Percentiles rank a stretch among this genome's conserved stretches.
These are phyloP conservation scores for Capronia americana DNA, from an alignment of 2,329 filamentous ascomycete species.

Conservation along the genomic window DNA sequence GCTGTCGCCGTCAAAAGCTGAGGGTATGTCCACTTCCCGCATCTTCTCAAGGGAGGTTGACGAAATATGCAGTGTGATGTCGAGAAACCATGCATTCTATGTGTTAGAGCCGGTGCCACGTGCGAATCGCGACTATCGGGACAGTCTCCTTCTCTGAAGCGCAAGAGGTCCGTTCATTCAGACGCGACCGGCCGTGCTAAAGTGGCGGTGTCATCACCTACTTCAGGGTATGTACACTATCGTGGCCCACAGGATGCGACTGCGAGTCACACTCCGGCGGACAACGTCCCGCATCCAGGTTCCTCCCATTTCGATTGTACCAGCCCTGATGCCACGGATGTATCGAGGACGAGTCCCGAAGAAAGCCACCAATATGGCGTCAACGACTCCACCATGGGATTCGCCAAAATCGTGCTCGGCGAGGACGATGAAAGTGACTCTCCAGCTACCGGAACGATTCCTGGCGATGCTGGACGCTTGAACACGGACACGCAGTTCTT, in stretches of 20 bases:
- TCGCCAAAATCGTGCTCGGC: conserved; percentile 25
- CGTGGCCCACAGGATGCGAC: background rate
- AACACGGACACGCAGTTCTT: conserved; percentile 8
- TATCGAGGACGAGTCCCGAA: conserved; percentile 18
- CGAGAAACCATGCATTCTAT: conserved; percentile 26
- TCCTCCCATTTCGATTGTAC: conserved; percentile 6
- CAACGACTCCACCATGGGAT: conserved; percentile 26
- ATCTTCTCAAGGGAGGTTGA: background rate
- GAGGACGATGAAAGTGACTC: conserved; percentile 25
- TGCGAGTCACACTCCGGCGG: background rate
- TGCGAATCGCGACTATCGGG: conserved; percentile 17
- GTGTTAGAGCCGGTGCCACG: conserved; percentile 21
- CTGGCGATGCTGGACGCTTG: conserved; percentile 12
- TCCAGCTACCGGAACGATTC: conserved; percentile 15
- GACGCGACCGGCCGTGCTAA: background rate
- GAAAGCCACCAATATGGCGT: conserved; percentile 25
- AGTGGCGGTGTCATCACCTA: background rate
- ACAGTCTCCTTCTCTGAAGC: conserved; percentile 16
- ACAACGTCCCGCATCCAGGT: background rate
- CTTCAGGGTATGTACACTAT: conserved; percentile 6
- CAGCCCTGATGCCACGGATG: conserved; percentile 9
- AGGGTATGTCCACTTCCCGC: conserved; percentile 8
- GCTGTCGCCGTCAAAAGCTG: conserved; percentile 24
- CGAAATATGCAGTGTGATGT: conserved; percentile 24
- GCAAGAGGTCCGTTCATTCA: conserved; percentile 20